These are phyloP conservation scores for Yarrowia sp. DNA, from an alignment of 805 yeast species.

Conservation along the genomic window DNA sequence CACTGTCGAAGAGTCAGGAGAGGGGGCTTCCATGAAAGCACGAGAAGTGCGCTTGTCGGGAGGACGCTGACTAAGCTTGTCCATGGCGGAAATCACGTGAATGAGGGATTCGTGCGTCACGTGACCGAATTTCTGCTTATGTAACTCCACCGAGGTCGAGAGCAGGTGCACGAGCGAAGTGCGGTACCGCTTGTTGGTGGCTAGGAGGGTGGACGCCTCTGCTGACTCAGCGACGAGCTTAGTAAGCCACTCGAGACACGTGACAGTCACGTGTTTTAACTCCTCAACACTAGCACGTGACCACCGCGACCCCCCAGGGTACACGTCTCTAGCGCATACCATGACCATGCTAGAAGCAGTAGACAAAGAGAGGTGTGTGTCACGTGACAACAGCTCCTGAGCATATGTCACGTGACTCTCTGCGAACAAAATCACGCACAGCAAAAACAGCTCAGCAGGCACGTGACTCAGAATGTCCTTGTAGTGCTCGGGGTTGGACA, in stretches of 20 bases:
- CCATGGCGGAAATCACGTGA: constrained; percentile 15
- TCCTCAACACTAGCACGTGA: background rate
- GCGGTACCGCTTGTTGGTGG: constrained; percentile 17
- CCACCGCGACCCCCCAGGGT: background rate
- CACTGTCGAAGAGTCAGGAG: background rate
- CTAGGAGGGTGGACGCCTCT: background rate
- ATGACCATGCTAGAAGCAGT: constrained; percentile 1
- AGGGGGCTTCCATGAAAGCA: background rate
- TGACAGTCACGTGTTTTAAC: background rate
- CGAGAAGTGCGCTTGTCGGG: constrained; percentile 9
- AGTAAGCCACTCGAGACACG: constrained; percentile 8
- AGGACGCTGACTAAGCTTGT: background rate
- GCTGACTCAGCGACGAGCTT: background rate
- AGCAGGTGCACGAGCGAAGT: constrained; percentile 8
- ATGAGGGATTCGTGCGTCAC: constrained; percentile 7
- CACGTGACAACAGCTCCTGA: background rate
- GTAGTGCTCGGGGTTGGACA: background rate
- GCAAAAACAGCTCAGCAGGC: background rate
- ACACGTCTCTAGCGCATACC: constrained; percentile 10
- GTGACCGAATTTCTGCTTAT: background rate
- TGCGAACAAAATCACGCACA: constrained; percentile 2
- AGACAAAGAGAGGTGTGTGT: background rate
- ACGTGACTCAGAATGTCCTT: background rate
- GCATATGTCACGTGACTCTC: background rate
- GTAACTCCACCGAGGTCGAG: background rate